Evolutionary conservation across 2,329 filamentous ascomycete species (phyloP).

Genomic region (Waltergamsia citrina): DNA sequence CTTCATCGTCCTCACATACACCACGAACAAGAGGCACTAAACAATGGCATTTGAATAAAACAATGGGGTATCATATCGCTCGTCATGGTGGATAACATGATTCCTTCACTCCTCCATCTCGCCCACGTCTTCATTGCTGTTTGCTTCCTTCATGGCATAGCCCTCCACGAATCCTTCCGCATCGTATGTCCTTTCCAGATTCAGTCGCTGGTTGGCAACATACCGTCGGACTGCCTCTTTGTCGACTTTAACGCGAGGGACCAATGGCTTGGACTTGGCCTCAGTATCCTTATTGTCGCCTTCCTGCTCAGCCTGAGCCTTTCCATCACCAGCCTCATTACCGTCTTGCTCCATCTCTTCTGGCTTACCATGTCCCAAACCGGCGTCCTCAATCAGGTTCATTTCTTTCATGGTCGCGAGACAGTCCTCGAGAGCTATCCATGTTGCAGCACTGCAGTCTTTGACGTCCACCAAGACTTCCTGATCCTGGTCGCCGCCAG

Average conservation of each 20-base stretch:
- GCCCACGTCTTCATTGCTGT: constrained; percentile 13
- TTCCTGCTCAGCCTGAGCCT: constrained; percentile 6
- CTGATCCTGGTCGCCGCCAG: too few species aligned
- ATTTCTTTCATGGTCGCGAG: constrained; percentile 71
- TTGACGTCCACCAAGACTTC: constrained; percentile 54
- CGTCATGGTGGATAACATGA: background rate
- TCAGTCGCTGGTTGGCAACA: constrained; percentile 52
- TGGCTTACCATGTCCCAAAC: constrained; percentile 31
- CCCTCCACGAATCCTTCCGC: constrained; percentile 61
- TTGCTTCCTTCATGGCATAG: constrained; percentile 38
- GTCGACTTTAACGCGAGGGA: constrained; percentile 40
- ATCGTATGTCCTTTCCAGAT: constrained; percentile 58
- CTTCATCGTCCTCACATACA: constrained; percentile 20
- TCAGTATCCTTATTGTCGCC: constrained; percentile 12
- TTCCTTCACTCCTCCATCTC: background rate
- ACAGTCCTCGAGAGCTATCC: constrained; percentile 79
- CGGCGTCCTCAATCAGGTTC: constrained; percentile 56
- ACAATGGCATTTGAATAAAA: too few species aligned
- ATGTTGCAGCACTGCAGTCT: constrained; percentile 67
- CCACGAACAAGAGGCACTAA: too few species aligned
- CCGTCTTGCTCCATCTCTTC: constrained; percentile 7
- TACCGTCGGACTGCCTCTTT: constrained; percentile 54
- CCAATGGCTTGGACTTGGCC: constrained; percentile 7
- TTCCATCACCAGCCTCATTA: constrained; percentile 6
- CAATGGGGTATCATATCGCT: constrained; percentile 1